Percentiles rank a stretch among this genome's conserved stretches.
Conservation (phyloP, 768 basidiomycete species). For the Pseudohyphozyma bogoriensis region DNA sequence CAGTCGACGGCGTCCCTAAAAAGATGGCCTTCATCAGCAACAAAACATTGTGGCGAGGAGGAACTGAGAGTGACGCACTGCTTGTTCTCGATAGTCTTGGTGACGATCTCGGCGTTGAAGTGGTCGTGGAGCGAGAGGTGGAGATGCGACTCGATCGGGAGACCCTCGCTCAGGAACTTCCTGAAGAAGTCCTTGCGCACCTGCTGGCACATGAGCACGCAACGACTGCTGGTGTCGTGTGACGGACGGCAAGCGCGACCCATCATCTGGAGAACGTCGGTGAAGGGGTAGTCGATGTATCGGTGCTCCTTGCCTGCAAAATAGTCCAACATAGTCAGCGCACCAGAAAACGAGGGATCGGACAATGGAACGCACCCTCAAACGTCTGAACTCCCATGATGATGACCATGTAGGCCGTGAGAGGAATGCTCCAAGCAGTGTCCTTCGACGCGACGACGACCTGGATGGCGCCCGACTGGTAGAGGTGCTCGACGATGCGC, state of each 20-base stretch:
- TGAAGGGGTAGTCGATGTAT: conserved; percentile 94
- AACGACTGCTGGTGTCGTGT: conserved; percentile 80
- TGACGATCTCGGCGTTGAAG: conserved; percentile 95
- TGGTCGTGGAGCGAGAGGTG: conserved; percentile 88
- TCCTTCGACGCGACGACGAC: conserved; percentile 94
- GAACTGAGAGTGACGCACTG: conserved; percentile 49
- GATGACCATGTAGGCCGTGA: conserved; percentile 92
- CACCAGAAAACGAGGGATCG: neutral
- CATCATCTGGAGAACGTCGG: conserved; percentile 99
- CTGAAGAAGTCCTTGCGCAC: conserved; percentile 91
- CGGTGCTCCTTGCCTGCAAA: conserved; percentile 78
- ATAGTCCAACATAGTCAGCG: neutral
- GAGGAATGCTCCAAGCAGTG: conserved; percentile 89
- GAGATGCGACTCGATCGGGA: conserved; percentile 92
- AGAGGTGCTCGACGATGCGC: conserved; percentile 80
- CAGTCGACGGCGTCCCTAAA: conserved; percentile 56
- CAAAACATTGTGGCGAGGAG: neutral
- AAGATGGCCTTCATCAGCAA: too few species aligned
- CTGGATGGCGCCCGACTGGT: conserved; percentile 89
- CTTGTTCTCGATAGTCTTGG: conserved; percentile 98
- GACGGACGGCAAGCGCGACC: conserved; percentile 87
- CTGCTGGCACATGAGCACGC: conserved; percentile 86
- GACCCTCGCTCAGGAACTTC: conserved; percentile 92
- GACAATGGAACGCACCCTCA: conserved; percentile 42
- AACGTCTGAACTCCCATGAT: conserved; percentile 98